These are phyloP conservation scores for Gynostemma pentaphyllum DNA, from an alignment of 306 rosid genomes.

Conservation along the genomic window DNA sequence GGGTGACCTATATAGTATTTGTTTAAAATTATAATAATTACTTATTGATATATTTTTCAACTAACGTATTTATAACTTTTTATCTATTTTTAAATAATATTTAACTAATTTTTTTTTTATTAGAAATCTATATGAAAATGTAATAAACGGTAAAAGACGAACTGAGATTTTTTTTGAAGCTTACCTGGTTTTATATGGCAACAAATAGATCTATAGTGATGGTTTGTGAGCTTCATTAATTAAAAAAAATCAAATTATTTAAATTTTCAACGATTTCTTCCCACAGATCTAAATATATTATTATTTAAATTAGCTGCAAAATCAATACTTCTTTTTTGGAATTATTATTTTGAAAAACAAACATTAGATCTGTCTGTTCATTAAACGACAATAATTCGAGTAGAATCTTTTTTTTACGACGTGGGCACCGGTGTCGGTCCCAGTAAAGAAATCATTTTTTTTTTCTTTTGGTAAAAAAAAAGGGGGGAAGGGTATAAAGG, in stretches of 20 bases:
- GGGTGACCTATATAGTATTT: no score
- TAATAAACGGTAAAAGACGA: background rate
- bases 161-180: background rate
- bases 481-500: background rate
- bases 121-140: no score
- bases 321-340: background rate
- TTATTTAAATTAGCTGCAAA: background rate
- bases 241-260: background rate
- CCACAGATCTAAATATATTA: background rate
- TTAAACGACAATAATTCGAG: constrained; percentile 14
- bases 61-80: no score
- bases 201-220: background rate
- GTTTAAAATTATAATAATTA: no score
- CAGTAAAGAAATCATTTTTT: background rate
- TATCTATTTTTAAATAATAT: no score
- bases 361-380: background rate
- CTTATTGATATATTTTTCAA: no score
- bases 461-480: background rate
- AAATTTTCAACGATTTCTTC: background rate
- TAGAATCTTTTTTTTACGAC: background rate
- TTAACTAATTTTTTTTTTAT: no score
- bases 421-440: background rate
- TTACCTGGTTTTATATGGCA: background rate
- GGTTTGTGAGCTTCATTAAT: background rate
- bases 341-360: background rate